phyloP scores from a whole-genome alignment of 208 protist genomes.

The Trypanosoma avium region DNA sequence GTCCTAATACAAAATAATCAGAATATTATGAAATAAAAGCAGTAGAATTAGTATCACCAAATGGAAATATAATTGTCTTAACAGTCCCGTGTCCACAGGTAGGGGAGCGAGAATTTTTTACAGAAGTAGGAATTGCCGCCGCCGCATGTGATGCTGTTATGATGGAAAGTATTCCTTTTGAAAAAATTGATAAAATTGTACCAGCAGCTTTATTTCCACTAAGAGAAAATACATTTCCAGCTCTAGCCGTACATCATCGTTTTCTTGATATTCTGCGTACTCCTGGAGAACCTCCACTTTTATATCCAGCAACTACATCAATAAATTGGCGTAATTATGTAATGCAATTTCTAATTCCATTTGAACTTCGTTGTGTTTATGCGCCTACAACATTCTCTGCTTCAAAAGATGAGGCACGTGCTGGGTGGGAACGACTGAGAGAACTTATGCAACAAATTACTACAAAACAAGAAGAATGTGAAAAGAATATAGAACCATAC shows the following conservation, averaged over 20 bases:
- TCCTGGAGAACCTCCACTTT: constrained; percentile 64
- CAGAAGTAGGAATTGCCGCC: constrained; percentile 48
- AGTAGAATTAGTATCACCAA: constrained; percentile 52
- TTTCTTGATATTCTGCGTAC: constrained; percentile 74
- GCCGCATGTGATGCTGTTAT: constrained; percentile 59
- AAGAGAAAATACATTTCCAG: constrained; percentile 78
- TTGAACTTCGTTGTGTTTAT: constrained; percentile 77
- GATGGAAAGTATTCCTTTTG: constrained; percentile 73
- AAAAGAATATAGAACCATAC: constrained; percentile 25
- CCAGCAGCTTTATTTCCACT: constrained; percentile 73
- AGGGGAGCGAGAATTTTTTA: constrained; percentile 58
- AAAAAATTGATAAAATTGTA: constrained; percentile 62
- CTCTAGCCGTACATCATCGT: constrained; percentile 74
- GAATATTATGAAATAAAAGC: constrained; percentile 59
- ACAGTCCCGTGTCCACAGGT: constrained; percentile 72
- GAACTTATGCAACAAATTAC: constrained; percentile 59
- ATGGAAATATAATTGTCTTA: constrained; percentile 58
- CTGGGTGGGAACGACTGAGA: constrained; percentile 75
- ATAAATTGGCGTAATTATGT: constrained; percentile 42
- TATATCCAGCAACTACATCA: constrained; percentile 64
- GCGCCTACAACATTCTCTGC: constrained; percentile 70
- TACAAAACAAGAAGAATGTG: constrained; percentile 2
- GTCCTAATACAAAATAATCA: constrained; percentile 23
- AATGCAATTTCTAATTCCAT: constrained; percentile 59
- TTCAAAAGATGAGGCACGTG: constrained; percentile 73